Base-by-base conservation (phyloP, 2,329 filamentous ascomycete species). In the Penicillium sp. region DNA sequence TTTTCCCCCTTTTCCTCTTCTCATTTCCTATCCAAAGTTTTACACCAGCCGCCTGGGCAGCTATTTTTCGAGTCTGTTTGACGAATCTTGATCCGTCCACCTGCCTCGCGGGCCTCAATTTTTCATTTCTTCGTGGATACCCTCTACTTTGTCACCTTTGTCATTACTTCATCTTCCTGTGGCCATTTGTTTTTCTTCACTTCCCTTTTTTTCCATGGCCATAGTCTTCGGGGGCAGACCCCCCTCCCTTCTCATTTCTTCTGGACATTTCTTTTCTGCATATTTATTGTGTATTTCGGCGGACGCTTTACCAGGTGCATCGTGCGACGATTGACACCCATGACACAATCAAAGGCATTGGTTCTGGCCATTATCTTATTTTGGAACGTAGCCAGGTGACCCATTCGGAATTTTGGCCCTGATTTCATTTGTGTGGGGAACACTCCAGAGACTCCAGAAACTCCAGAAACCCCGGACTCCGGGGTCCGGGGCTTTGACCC, bases 71-170 rank as follows among this genome's bases (percentile, higher is more conserved):
- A 63, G 51, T 48, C 47, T 51, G 36, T 46, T 56, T 53, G 48
- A 38, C 33, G 41, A 47, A 24, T 15, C 16, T 16, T 34, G 21
- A 45, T 33, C 41, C 43, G 39, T 49, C 45, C 42, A 21, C n/a
- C 47, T 59, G 54, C 41, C 39, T 63, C 53, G 56, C 54, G 52
- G 64, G 59, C 56, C 58, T 62, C 18, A 54, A 54, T 57, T 46
- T 49, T 58, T 60, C 58, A 54, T n/a, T 59, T 61, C 63, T 64
- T 48, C 56, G 52, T 63, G 54, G 51, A 63, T 62, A 61, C 57
- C 57, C 55, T 62, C 53, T 58, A 45, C 52, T 53, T 57, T 45
- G 16, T 53, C 34, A 36, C 21, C 51, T 49, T 26, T 50, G 34
- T 54, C 43, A 42, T 45, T 39, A 13, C 46, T 54, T 57, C 39